Base-by-base conservation (phyloP, 495 filamentous ascomycete genomes). In the Hypomontagnella submonticulosa region DNA sequence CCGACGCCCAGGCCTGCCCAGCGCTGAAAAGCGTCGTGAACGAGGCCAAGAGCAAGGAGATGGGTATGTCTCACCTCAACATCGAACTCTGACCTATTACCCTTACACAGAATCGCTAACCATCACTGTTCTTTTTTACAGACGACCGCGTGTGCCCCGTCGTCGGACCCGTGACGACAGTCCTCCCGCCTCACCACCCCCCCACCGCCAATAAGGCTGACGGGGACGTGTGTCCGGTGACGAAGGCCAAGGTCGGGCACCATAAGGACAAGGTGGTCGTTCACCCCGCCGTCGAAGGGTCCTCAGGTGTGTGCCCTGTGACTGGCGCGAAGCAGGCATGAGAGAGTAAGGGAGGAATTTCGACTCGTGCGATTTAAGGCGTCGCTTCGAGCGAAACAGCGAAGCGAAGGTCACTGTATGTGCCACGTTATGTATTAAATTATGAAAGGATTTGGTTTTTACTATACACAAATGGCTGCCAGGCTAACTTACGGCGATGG, bases 201-300 rank as follows among this genome's bases (percentile, higher is more conserved):
- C 72, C 61, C 16, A 79, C 78, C 5, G 71, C 74, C 1, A 77
- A 71, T 50, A 75, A 73, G 52, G 64, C 57, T 6, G 79, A 80
- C 60, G 79, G 80, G 9, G 76, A 66, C 19, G 77, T 77, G 47
- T 84, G 83, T 62, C 81, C 81, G 4, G 74, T 85, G 40, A 83
- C 81, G 20, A 81, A 81, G 71, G 79, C 79, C 36, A 72, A 70
- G 55, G 75, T 81, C 1, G 79, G 76, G 10, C 79, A 81, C 46
- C 79, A 81, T 55, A 77, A 80, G 68, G 79, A 78, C 32, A 78
- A 73, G 58, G 66, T 82, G n/a, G 38, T 69, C 27, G 75, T 59
- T 4, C 79, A 81, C 48, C 79, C 79, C 7, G 72, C 66, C 16
- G 62, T 81, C 38, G 74, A 69, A 4, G 54, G 61, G 6, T 57